Evolutionary conservation across 202 grass and related monocot species (phyloP).

Genomic region (Bolboschoenoplectus hybrid): DNA sequence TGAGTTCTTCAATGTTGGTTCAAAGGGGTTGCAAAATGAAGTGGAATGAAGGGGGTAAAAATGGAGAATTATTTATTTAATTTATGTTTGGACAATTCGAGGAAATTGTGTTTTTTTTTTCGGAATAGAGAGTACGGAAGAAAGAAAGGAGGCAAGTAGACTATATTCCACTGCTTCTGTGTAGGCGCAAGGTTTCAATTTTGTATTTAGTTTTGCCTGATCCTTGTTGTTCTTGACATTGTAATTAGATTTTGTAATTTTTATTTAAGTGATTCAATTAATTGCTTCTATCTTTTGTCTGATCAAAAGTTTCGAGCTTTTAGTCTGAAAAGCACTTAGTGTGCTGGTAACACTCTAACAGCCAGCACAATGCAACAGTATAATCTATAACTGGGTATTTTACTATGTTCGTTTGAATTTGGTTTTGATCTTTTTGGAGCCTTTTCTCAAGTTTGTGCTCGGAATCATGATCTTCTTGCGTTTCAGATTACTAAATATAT

Average conservation of each 20-base stretch:
- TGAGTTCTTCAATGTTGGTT: conserved; percentile 73
- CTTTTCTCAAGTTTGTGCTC: not conserved
- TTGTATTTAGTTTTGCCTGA: conserved; percentile 24
- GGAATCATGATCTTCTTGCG: not conserved
- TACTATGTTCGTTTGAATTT: not conserved
- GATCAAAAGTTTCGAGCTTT: not conserved
- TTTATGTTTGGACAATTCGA: conserved; percentile 19
- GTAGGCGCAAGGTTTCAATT: conserved; percentile 30
- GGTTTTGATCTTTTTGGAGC: not conserved
- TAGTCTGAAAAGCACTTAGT: not conserved
- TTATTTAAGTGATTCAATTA: not conserved
- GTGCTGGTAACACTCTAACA: not conserved
- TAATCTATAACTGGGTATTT: not conserved
- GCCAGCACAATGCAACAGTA: not conserved
- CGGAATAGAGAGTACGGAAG: not conserved
- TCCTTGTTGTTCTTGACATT: conserved; percentile 29
- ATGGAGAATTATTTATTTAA: not conserved
- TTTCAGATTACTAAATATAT: not conserved
- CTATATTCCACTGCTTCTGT: conserved; percentile 21
- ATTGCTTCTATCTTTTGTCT: not conserved
- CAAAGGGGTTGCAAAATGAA: conserved; percentile 42
- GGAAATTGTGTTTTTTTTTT: not conserved
- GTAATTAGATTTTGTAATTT: conserved; percentile 27
- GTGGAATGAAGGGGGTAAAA: conserved; percentile 32
- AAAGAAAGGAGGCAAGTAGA: conserved; percentile 23